Conservation (phyloP, 2,329 filamentous ascomycete species). For the Fragosphaeria purpurea region DNA sequence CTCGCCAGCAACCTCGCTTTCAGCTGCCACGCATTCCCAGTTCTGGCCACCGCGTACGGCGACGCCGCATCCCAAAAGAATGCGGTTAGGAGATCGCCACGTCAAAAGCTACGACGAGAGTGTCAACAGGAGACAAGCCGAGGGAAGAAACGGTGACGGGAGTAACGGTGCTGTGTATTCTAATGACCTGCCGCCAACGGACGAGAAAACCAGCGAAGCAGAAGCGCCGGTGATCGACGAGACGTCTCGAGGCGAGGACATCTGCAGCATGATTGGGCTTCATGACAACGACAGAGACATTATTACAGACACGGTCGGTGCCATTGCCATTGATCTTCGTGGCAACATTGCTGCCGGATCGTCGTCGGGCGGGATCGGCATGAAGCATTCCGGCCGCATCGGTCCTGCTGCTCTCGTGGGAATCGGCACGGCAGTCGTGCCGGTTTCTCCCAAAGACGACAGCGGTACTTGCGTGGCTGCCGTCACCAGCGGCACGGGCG, state of each 20-base stretch:
- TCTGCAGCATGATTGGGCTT: background rate
- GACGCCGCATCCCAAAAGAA: slow-evolving; percentile 6
- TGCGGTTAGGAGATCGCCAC: background rate
- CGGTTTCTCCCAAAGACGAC: slow-evolving; percentile 58
- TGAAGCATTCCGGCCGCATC: slow-evolving; percentile 89
- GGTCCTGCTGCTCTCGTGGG: slow-evolving; percentile 90
- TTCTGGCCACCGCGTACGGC: background rate
- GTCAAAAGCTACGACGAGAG: background rate
- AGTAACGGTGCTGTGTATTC: background rate
- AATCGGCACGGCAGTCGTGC: slow-evolving; percentile 83
- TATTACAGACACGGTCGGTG: slow-evolving; percentile 89
- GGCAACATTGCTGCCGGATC: slow-evolving; percentile 90
- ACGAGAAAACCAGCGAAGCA: no score
- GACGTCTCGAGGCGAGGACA: background rate
- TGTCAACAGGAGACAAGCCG: background rate
- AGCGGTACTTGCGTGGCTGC: slow-evolving; percentile 64
- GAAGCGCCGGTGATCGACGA: no score
- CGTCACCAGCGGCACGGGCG: slow-evolving; percentile 89
- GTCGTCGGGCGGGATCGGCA: slow-evolving; percentile 94
- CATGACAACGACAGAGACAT: slow-evolving; percentile 29
- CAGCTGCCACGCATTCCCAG: background rate
- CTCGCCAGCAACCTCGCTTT: background rate
- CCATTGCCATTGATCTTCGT: slow-evolving; percentile 78
- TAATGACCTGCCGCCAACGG: background rate
- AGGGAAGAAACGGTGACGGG: slow-evolving; percentile 7